Conservation (phyloP, 2,329 filamentous ascomycete genomes). For the Colletotrichum nymphaeae region DNA sequence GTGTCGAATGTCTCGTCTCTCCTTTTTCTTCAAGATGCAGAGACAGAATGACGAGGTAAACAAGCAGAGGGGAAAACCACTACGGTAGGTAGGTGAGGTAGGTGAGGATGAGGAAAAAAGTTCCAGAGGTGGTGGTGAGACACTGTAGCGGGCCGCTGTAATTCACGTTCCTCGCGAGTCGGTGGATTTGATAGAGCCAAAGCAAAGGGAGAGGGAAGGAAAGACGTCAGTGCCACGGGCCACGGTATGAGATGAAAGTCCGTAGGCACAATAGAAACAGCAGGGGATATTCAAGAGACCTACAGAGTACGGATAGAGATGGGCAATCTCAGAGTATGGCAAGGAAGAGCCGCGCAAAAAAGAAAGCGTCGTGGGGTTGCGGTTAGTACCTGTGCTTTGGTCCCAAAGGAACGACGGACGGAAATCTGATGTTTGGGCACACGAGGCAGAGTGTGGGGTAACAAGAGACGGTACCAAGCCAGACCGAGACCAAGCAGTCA, state of each 20-base stretch:
- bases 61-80: neutral
- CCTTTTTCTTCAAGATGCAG: conserved; percentile 22
- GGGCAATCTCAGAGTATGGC: neutral
- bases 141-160: conserved; percentile 16
- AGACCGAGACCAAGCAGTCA: neutral
- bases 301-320: neutral
- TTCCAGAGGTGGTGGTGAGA: conserved; percentile 8
- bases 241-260: neutral
- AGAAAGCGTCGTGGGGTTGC: neutral
- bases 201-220: neutral
- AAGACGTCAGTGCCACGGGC: conserved; percentile 3
- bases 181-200: neutral
- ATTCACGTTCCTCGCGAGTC: conserved; percentile 5
- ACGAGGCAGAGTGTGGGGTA: conserved; percentile 33
- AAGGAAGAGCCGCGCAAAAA: neutral
- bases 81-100: neutral
- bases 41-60: neutral
- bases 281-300: neutral
- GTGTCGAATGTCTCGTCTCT: conserved; percentile 12
- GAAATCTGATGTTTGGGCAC: conserved; percentile 4
- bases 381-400: neutral
- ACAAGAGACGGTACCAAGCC: neutral
- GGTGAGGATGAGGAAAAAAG: neutral
- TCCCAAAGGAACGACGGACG: neutral
- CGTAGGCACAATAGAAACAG: neutral